These are phyloP conservation scores for Isabelozyma pseudorhagii DNA, from an alignment of 805 yeast genomes.

Conservation along the genomic window DNA sequence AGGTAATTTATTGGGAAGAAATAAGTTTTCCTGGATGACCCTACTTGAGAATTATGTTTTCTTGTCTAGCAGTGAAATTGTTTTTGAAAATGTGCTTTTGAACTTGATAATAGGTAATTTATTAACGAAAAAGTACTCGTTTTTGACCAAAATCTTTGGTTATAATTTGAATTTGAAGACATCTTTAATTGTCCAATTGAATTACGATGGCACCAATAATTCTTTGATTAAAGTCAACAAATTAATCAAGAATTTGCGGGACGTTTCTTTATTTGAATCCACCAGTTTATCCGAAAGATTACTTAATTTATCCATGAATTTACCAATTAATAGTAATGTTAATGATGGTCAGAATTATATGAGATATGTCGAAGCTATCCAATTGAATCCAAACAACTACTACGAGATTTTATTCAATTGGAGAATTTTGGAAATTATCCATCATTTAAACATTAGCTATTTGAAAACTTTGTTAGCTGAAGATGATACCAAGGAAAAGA, in stretches of 20 bases:
- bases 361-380: slow-evolving; percentile 28
- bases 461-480: slow-evolving; percentile 12
- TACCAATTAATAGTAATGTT: slow-evolving; percentile 22
- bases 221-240: slow-evolving; percentile 18
- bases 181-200: slow-evolving; percentile 24
- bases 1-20: slow-evolving; percentile 13
- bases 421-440: slow-evolving; percentile 34
- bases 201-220: slow-evolving; percentile 23
- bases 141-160: slow-evolving; percentile 14
- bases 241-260: slow-evolving; percentile 29
- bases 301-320: slow-evolving; percentile 18
- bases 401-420: slow-evolving; percentile 29
- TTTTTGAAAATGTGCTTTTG: slow-evolving; percentile 33
- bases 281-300: slow-evolving; percentile 22
- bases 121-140: slow-evolving; percentile 18
- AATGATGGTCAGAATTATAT: slow-evolving; percentile 24
- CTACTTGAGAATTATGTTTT: slow-evolving; percentile 24
- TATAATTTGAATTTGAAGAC: slow-evolving; percentile 22
- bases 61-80: slow-evolving; percentile 24
- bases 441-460: slow-evolving; percentile 28
- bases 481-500: slow-evolving; percentile 8
- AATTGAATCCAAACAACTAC: slow-evolving; percentile 15
- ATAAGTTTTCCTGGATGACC: slow-evolving; percentile 6
- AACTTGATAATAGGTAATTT: slow-evolving; percentile 25
- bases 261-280: slow-evolving; percentile 26